Evolutionary conservation across 768 basidiomycete species (phyloP).

Genomic region (Termitomyces sp.): DNA sequence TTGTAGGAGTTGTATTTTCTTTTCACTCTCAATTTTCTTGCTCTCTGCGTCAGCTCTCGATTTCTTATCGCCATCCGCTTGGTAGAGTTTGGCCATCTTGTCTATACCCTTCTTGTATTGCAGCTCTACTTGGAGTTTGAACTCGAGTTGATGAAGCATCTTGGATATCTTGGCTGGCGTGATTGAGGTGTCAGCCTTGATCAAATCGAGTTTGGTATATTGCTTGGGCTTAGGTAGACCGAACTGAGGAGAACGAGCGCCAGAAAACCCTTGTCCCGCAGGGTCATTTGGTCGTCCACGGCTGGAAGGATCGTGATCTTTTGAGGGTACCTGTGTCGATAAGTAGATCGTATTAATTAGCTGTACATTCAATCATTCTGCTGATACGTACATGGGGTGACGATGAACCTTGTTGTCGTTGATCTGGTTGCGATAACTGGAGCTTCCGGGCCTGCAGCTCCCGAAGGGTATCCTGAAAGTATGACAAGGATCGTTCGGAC

Average conservation of each 20-base stretch:
- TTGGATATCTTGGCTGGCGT: conserved; percentile 94
- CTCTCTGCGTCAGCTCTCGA: conserved; percentile 89
- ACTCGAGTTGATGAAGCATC: conserved; percentile 98
- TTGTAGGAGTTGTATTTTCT: conserved; percentile 91
- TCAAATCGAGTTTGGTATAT: conserved; percentile 86
- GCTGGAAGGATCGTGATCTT: conserved; percentile 38
- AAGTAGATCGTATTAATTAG: neutral
- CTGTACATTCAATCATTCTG: too few species aligned
- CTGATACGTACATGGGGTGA: conserved; percentile 34
- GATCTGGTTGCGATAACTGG: conserved; percentile 47
- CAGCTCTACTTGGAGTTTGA: conserved; percentile 97
- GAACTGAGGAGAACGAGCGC: conserved; percentile 29
- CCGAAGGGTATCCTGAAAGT: conserved; percentile 82
- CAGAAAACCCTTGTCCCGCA: conserved; percentile 30
- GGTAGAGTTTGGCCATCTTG: conserved; percentile 97
- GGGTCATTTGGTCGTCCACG: conserved; percentile 32
- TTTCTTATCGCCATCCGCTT: conserved; percentile 96
- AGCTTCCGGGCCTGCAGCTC: conserved; percentile 78
- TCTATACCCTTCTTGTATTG: conserved; percentile 98
- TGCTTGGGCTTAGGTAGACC: conserved; percentile 50
- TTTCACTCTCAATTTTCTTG: conserved; percentile 92
- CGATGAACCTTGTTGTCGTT: conserved; percentile 43
- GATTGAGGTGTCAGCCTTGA: conserved; percentile 96
- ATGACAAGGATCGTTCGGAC: conserved; percentile 75
- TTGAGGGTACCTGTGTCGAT: conserved; percentile 43